Evolutionary conservation across 202 grass and related monocot genomes (phyloP).

Genomic region (Eragrostis tef): DNA sequence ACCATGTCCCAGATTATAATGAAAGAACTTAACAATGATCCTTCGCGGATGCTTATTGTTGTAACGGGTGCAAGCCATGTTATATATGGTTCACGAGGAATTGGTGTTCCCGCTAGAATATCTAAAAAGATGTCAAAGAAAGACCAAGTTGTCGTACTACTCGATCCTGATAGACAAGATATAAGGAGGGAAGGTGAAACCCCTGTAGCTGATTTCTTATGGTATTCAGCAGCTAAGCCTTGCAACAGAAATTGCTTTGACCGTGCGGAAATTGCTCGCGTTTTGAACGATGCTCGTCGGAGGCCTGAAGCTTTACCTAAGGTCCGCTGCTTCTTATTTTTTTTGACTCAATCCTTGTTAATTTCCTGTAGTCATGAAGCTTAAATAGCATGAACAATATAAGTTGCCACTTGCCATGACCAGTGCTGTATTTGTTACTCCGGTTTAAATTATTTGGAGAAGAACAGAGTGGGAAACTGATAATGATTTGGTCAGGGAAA

Average conservation of each 20-base stretch:
- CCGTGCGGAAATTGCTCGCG: conserved; percentile 87
- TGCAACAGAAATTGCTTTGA: conserved; percentile 98
- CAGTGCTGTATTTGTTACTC: conserved; percentile 18
- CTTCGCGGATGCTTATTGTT: conserved; percentile 68
- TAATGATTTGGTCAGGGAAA: background rate
- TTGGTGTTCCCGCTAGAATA: conserved; percentile 82
- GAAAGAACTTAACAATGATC: conserved; percentile 64
- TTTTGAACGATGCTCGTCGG: conserved; percentile 94
- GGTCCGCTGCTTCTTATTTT: conserved; percentile 51
- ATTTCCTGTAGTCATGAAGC: conserved; percentile 11
- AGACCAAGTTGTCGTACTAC: conserved; percentile 83
- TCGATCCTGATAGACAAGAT: conserved; percentile 91
- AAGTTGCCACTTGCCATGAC: conserved; percentile 2
- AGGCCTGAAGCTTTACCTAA: conserved; percentile 87
- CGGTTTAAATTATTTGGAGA: conserved; percentile 12
- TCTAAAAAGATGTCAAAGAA: conserved; percentile 84
- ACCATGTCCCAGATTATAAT: conserved; percentile 76
- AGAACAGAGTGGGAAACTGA: background rate
- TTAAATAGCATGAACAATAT: background rate
- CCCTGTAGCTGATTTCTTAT: conserved; percentile 85
- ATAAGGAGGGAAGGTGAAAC: conserved; percentile 89
- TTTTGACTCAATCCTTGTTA: background rate
- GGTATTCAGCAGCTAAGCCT: conserved; percentile 88
- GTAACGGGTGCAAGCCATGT: conserved; percentile 86
- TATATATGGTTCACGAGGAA: conserved; percentile 83